Base-by-base conservation (phyloP, 2,329 filamentous ascomycete species). In the Xylariales sp. region DNA sequence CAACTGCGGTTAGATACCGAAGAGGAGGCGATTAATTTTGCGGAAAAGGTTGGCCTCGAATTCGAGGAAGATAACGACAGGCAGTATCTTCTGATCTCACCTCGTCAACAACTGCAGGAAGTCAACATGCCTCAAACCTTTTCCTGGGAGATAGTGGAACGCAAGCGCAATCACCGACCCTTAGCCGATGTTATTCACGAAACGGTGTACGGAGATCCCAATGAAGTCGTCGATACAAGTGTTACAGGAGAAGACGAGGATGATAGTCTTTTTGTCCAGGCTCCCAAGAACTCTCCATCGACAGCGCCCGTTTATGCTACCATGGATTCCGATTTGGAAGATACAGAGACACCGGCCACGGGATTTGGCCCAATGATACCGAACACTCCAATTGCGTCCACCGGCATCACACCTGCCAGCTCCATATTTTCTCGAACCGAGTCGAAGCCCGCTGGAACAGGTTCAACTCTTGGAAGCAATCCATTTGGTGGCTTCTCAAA, bases 1-100 rank as follows among this genome's bases (percentile, higher is more conserved):
- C 73, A 76, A 43, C 62, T 84, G n/a, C 67, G 70, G 13, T 89
- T 88, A 46, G 85, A 88, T 44, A 78, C 74, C 0, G 72, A 83
- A 40, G 61, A 74, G 21, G 79, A 88, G 41, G 82, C 85, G 7
- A 67, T 84, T 13, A 67, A 72, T 1, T 82, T 88, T 56, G 78
- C 78, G 1, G 70, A 76, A 47, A 59, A 70, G n/a, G 75, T 81
- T 40, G 68, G 67, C 7, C 62, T 83, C 20, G 60, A 67, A 16
- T 80, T 82, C 37, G 60, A 68, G 29, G 43, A 60, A 48, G 47
- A 70, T 47, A 40, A 59, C 43, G 48, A 58, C 44, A 39, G 59
- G 43, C 49, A 58, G 51, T 66, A 70, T 36, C 51, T 76, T 5
- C 54, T 73, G 8, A 54, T 76, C 14, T 64, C 68, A 37, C 67